Evolutionary conservation across 108 stramenopile genomes (phyloP).

Genomic region (Ochromonas danica): DNA sequence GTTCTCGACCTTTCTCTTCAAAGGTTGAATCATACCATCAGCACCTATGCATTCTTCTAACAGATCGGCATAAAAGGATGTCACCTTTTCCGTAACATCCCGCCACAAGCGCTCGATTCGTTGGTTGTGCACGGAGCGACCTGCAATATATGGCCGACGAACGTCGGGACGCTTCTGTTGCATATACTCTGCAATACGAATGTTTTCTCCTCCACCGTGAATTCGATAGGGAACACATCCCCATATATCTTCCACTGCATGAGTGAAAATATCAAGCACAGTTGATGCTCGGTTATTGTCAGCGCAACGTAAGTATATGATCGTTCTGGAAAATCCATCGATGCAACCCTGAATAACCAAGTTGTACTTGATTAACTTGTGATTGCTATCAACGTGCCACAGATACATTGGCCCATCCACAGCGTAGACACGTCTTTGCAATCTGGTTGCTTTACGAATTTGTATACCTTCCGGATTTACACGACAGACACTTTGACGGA

Average conservation of each 20-base stretch:
- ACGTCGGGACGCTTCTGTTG: background rate
- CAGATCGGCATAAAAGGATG: background rate
- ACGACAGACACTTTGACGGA: no score
- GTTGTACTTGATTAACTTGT: background rate
- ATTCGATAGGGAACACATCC: background rate
- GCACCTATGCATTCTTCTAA: no score
- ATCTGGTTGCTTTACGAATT: no score
- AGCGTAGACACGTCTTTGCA: no score
- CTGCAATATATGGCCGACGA: background rate
- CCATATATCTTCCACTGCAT: background rate
- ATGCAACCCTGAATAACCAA: slow-evolving; percentile 21
- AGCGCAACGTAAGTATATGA: background rate
- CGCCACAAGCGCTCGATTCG: background rate
- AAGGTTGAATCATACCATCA: no score
- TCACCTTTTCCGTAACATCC: background rate
- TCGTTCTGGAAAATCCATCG: slow-evolving; percentile 8
- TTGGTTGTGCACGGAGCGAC: background rate
- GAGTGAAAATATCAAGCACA: background rate
- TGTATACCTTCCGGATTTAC: no score
- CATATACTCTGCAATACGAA: background rate
- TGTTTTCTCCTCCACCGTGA: background rate
- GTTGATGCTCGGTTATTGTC: slow-evolving; percentile 5
- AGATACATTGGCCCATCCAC: no score
- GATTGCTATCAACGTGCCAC: slow-evolving; percentile 11
- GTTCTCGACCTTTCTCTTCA: no score